Evolutionary conservation across 208 protist species (phyloP).

Genomic region (Leishmania mexicana): DNA sequence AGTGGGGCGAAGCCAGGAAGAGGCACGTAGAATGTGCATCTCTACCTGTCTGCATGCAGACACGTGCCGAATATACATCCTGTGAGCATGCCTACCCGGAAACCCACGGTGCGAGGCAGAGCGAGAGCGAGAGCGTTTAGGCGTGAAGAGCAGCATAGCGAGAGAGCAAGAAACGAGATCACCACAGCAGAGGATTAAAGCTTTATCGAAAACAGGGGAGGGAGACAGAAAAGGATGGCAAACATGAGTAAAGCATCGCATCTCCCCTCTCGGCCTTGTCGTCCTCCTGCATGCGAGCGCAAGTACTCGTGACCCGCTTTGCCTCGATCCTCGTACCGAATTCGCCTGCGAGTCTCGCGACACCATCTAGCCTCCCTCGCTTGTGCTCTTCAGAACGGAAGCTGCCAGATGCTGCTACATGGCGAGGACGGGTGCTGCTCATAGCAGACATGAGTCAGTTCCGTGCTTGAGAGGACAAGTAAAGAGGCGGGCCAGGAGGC

Average conservation of each 20-base stretch:
- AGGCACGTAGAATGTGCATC: neutral
- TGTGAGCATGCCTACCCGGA: neutral
- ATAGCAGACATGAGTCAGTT: neutral
- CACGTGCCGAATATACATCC: neutral
- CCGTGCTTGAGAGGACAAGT: neutral
- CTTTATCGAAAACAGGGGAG: neutral
- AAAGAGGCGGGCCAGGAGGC: neutral
- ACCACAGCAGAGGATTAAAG: neutral
- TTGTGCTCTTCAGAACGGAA: neutral
- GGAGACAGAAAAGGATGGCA: neutral
- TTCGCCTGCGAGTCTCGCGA: neutral
- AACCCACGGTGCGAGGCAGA: neutral
- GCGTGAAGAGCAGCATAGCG: conserved; percentile 5
- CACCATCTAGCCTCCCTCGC: neutral
- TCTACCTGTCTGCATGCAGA: neutral
- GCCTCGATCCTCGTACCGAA: neutral
- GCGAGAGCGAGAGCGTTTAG: neutral
- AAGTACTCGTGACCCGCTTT: neutral
- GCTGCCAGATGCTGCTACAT: neutral
- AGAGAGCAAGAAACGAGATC: conserved; percentile 6
- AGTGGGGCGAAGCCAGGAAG: too few relatives aligned
- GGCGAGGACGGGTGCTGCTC: neutral
- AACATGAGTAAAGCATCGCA: neutral
- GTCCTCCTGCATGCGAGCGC: neutral
- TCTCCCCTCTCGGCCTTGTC: neutral